Percentiles rank a stretch among this genome's conserved stretches.
phyloP scores from a whole-genome alignment of 2,329 filamentous ascomycete genomes.

The Colletotrichum tanaceti region DNA sequence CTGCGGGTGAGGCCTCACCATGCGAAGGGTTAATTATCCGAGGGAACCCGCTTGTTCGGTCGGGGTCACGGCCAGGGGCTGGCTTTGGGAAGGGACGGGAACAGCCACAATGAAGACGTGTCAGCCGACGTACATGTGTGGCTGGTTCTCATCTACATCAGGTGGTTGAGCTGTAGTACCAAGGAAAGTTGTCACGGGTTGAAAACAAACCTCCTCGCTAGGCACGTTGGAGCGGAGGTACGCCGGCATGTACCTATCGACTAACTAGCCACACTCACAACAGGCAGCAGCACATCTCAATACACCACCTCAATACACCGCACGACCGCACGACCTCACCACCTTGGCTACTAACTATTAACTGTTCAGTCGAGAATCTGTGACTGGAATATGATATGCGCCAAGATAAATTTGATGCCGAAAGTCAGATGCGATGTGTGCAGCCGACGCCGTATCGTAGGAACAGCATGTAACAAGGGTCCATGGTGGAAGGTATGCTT shows the following conservation, averaged over 20 bases:
- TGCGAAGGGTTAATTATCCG: background rate
- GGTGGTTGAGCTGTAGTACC: too few species aligned
- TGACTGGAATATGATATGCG: background rate
- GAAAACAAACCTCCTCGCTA: too few species aligned
- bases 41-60: conserved; percentile 23
- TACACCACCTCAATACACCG: background rate
- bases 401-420: conserved; percentile 10
- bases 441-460: background rate
- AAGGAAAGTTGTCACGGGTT: too few species aligned
- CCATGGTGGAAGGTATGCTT: background rate
- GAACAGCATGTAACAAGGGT: background rate
- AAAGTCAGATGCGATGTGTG: background rate
- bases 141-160: background rate
- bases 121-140: conserved; percentile 15
- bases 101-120: conserved; percentile 6
- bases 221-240: too few species aligned
- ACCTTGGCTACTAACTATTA: background rate
- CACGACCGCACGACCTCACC: conserved; percentile 7
- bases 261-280: background rate
- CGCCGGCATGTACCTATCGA: too few species aligned
- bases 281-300: background rate
- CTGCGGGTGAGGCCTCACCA: background rate
- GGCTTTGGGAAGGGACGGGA: background rate
- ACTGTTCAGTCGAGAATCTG: background rate
- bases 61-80: background rate